These are phyloP conservation scores for Clonostachys rosea DNA, from an alignment of 2,329 filamentous ascomycete genomes.

Conservation along the genomic window DNA sequence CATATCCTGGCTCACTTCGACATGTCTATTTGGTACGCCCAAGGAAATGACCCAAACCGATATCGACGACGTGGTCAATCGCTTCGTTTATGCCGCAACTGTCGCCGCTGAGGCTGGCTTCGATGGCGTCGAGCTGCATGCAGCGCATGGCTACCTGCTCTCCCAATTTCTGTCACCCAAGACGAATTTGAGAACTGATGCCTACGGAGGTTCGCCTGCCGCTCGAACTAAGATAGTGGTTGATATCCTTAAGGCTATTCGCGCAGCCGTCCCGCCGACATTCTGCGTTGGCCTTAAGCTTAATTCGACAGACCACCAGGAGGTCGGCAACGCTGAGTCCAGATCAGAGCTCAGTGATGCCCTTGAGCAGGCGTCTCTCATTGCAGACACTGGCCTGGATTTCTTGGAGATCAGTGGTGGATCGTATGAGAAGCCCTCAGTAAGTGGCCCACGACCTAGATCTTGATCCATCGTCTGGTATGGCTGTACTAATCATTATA, in stretches of 20 bases:
- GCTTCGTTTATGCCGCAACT: slow-evolving; percentile 48
- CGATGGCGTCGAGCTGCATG: slow-evolving; percentile 38
- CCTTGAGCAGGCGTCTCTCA: slow-evolving; percentile 51
- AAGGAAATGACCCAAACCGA: slow-evolving; percentile 50
- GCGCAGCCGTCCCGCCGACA: slow-evolving; percentile 21
- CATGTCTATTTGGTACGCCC: slow-evolving; percentile 45
- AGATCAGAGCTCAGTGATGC: slow-evolving; percentile 37
- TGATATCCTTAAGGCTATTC: slow-evolving; percentile 41
- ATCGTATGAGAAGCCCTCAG: slow-evolving; percentile 46
- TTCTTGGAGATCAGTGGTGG: slow-evolving; percentile 68
- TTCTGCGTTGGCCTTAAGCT: slow-evolving; percentile 52
- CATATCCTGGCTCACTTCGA: slow-evolving; percentile 20
- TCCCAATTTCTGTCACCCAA: slow-evolving; percentile 47
- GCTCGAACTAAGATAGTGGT: slow-evolving; percentile 44
- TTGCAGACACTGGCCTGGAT: slow-evolving; percentile 49
- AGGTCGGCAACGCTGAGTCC: slow-evolving; percentile 12
- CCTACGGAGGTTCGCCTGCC: slow-evolving; percentile 46
- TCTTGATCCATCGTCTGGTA: slow-evolving; percentile 1
- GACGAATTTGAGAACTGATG: slow-evolving; percentile 46
- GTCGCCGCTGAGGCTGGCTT: slow-evolving; percentile 40
- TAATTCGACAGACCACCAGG: slow-evolving; percentile 53
- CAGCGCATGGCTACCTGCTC: slow-evolving; percentile 53
- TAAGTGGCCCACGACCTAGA: slow-evolving; percentile 12
- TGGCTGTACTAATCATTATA: slow-evolving; percentile 1
- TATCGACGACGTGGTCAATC: slow-evolving; percentile 43